phyloP scores from a whole-genome alignment of 441 rosid genomes.

The Jatropha podagrica region DNA sequence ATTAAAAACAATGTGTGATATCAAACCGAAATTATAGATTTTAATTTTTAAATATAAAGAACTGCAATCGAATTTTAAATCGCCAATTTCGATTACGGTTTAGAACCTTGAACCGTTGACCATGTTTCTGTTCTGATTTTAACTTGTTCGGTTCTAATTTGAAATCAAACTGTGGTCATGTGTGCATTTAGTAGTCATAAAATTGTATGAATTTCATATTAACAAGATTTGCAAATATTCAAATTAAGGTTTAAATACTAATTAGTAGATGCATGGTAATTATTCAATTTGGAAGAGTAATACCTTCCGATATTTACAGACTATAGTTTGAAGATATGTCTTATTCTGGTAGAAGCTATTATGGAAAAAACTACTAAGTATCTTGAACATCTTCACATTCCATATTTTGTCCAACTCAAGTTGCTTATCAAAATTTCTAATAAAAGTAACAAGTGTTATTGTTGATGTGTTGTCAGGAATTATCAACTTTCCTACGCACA shows the following conservation, averaged over 20 bases:
- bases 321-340: constrained; percentile 40
- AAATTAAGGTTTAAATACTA: too few species aligned
- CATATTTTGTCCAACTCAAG: constrained; percentile 40
- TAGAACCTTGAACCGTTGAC: too few species aligned
- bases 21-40: too few species aligned
- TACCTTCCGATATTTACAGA: constrained; percentile 58
- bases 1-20: too few species aligned
- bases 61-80: too few species aligned
- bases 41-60: too few species aligned
- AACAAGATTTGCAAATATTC: neutral
- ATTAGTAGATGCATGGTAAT: too few species aligned
- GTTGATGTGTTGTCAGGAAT: constrained; percentile 43
- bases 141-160: too few species aligned
- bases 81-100: too few species aligned
- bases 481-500: constrained; percentile 41
- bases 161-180: too few species aligned
- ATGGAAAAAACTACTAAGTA: constrained; percentile 48
- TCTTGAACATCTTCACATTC: constrained; percentile 34
- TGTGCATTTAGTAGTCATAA: constrained; percentile 49
- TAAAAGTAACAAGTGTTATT: constrained; percentile 43
- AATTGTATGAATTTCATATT: constrained; percentile 69
- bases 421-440: constrained; percentile 50
- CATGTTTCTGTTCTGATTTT: too few species aligned
- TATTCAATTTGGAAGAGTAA: too few species aligned
- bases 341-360: constrained; percentile 66